These are phyloP conservation scores for Parmelia sp. DNA, from an alignment of 495 filamentous ascomycete species.

Conservation along the genomic window DNA sequence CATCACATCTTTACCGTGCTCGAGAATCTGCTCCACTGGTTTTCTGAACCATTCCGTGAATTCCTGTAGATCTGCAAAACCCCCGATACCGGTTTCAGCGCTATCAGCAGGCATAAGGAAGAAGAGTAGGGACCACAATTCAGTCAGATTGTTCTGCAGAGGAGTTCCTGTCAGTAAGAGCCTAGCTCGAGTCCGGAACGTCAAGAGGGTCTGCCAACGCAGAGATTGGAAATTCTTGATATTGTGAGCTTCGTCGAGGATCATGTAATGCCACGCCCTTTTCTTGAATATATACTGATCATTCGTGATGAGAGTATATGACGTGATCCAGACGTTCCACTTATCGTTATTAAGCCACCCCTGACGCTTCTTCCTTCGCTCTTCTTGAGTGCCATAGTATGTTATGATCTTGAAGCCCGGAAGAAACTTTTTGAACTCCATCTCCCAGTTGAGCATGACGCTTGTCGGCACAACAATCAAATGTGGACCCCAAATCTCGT, in stretches of 20 bases:
- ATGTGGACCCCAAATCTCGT: conserved; percentile 93
- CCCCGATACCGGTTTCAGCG: conserved; percentile 60
- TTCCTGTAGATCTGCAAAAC: conserved; percentile 82
- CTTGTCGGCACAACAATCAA: conserved; percentile 94
- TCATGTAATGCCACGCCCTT: conserved; percentile 95
- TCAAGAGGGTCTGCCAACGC: conserved; percentile 89
- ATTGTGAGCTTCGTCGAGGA: conserved; percentile 97
- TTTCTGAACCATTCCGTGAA: conserved; percentile 92
- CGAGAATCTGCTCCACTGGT: conserved; percentile 89
- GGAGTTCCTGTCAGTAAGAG: conserved; percentile 93
- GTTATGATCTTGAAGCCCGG: conserved; percentile 97
- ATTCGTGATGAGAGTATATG: conserved; percentile 90
- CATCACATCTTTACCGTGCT: conserved; percentile 87
- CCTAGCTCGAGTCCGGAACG: conserved; percentile 79
- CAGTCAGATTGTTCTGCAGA: conserved; percentile 92
- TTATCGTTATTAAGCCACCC: conserved; percentile 86
- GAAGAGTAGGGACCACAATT: conserved; percentile 94
- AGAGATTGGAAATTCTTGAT: conserved; percentile 99
- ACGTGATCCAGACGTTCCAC: conserved; percentile 96
- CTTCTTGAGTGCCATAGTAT: conserved; percentile 91
- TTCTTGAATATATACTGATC: conserved; percentile 91
- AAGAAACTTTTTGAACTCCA: conserved; percentile 99
- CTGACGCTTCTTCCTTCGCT: conserved; percentile 80
- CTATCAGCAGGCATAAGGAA: conserved; percentile 90
- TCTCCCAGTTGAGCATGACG: conserved; percentile 99